Base-by-base conservation (phyloP, 495 filamentous ascomycete species). In the Hypomontagnella submonticulosa region DNA sequence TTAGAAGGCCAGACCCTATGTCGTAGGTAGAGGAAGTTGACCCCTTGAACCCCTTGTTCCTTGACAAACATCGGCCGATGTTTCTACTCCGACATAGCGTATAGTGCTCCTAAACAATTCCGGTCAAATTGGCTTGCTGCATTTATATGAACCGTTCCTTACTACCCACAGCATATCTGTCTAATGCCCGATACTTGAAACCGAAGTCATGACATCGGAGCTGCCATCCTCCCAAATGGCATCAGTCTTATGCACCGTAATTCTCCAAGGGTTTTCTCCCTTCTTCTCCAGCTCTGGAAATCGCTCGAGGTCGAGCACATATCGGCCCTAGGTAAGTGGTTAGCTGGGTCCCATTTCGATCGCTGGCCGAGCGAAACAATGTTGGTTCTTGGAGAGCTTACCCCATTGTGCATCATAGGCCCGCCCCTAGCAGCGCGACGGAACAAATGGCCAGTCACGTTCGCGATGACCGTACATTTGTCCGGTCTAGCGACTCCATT, bases 251-350 rank as follows among this genome's bases (percentile, higher is more conserved):
- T 66, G 69, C 19, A 57, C 71, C 16, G 60, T 70, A 23, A 76
- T 65, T 3, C 74, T 55, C 74, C 72, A 76, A 0, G 72, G 72
- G 32, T 76, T 74, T 11, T 61, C 19, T 6, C 70, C 72, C 32
- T 69, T 54, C 9, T 50, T 11, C 55, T 76, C 74, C 1, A 76
- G 50, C 27, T 63, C 67, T 0, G 57, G 38, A 9, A 71, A 41
- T 7, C 70, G 41, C 19, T 61, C 36, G 4, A 76, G 55, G 9
- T 73, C 67, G 12, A 68, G 33, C 9, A 48, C 13, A 34, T 69
- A 64, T 4, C 61, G 53, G 33, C 59, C 60, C 60, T 64, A 19
- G 11, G 19, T 50, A 18, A 3, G 3, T 5, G 37, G 16, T 43
- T 10, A 36, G 20, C 8, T 5, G 23, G 12, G 11, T 4, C 9